phyloP scores from a whole-genome alignment of 2,329 filamentous ascomycete species.

The Colletotrichum limetticola region DNA sequence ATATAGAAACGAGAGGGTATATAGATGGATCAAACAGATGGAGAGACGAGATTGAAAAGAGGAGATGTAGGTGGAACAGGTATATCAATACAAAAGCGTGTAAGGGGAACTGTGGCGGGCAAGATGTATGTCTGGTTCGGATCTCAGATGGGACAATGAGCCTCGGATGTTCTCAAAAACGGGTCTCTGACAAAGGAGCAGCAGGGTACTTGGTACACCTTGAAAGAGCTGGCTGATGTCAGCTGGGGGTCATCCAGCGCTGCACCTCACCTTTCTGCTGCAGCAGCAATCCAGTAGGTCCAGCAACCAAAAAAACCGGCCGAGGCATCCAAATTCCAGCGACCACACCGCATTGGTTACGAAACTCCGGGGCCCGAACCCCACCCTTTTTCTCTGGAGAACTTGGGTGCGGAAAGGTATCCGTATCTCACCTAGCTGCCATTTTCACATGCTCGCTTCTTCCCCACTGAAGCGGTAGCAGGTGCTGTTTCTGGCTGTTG shows the following conservation, averaged over 20 bases:
- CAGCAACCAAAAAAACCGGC: slow-evolving; percentile 4
- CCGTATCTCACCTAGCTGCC: not conserved
- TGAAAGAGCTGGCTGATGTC: slow-evolving; percentile 25
- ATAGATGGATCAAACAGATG: not conserved
- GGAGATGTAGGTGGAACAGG: not conserved
- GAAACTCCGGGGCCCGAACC: slow-evolving; percentile 15
- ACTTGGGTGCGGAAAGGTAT: not conserved
- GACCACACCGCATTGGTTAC: slow-evolving; percentile 30
- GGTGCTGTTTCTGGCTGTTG: slow-evolving; percentile 2
- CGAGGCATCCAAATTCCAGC: slow-evolving; percentile 28
- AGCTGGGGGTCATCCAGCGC: slow-evolving; percentile 16
- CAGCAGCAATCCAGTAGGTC: too few species aligned
- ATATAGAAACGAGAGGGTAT: not conserved
- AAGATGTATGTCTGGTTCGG: slow-evolving; percentile 12
- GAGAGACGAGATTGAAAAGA: not conserved
- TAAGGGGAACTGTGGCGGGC: not conserved
- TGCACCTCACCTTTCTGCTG: too few species aligned
- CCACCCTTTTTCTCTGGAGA: not conserved
- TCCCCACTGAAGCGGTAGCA: not conserved
- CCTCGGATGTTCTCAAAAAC: slow-evolving; percentile 30
- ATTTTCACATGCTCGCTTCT: slow-evolving; percentile 30
- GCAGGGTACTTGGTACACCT: slow-evolving; percentile 10
- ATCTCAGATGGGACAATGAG: slow-evolving; percentile 24
- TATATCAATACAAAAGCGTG: slow-evolving; percentile 2
- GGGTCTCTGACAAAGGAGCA: slow-evolving; percentile 1